A percentile compares a stretch with the other conserved stretches of the same genome.
These are phyloP conservation scores for Agastache rugosa DNA, from an alignment of 257 asterid genomes.

Conservation along the genomic window DNA sequence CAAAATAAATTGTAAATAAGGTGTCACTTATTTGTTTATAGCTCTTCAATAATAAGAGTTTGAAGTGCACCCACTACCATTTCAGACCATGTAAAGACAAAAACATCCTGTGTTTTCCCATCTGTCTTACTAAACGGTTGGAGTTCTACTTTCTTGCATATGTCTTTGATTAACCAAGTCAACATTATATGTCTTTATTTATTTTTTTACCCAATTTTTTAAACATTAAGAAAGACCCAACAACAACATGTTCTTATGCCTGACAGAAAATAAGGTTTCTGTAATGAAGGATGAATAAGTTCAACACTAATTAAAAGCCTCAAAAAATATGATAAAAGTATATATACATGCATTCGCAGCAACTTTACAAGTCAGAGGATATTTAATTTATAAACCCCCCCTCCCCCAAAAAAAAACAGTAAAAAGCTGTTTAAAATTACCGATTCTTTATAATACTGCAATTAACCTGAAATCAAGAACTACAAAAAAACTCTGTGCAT, in stretches of 20 bases:
- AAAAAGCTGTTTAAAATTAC: constrained; percentile 33
- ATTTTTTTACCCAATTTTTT: background rate
- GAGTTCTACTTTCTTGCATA: constrained; percentile 29
- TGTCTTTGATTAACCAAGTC: constrained; percentile 27
- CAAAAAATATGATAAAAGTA: background rate
- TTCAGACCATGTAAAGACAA: constrained; percentile 35
- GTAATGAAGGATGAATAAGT: constrained; percentile 19
- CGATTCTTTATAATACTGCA: constrained; percentile 33
- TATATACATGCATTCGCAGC: background rate
- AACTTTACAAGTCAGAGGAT: constrained; percentile 27
- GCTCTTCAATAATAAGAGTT: constrained; percentile 10
- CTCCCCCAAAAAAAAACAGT: constrained; percentile 25
- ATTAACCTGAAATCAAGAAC: constrained; percentile 40
- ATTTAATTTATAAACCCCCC: background rate
- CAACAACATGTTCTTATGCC: constrained; percentile 21
- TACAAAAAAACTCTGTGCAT: constrained; percentile 40
- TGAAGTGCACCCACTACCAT: constrained; percentile 19
- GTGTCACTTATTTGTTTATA: constrained; percentile 18
- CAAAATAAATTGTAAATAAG: constrained; percentile 1
- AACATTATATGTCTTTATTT: constrained; percentile 2
- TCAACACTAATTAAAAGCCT: constrained; percentile 21
- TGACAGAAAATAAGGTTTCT: constrained; percentile 20
- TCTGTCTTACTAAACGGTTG: constrained; percentile 22
- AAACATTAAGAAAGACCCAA: background rate
- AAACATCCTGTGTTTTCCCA: constrained; percentile 26